Conservation (phyloP, 768 basidiomycete genomes). For the Rhodotorula toruloides region DNA sequence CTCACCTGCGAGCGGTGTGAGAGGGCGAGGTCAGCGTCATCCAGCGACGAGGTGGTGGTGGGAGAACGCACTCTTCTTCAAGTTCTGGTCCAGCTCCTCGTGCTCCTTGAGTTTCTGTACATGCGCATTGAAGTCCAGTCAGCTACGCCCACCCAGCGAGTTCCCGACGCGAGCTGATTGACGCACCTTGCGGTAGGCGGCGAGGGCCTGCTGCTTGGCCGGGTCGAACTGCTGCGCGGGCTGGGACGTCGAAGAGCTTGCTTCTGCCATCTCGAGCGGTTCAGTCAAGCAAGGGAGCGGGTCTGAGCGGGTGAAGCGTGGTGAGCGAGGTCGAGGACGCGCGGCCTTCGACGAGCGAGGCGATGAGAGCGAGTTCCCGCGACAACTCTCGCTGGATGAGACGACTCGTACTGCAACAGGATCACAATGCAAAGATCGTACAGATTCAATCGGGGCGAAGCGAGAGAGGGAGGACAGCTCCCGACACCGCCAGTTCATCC, state of each 20-base stretch:
- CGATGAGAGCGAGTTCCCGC: no score
- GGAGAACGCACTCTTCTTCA: conserved; percentile 73
- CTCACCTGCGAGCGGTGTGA: conserved; percentile 1
- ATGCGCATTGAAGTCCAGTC: neutral
- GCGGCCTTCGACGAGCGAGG: no score
- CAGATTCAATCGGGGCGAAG: no score
- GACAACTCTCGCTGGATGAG: no score
- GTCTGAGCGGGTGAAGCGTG: neutral
- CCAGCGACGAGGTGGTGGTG: neutral
- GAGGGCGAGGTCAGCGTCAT: conserved; percentile 30
- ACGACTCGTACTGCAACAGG: no score
- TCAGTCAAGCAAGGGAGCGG: no score
- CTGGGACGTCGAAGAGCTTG: conserved; percentile 17
- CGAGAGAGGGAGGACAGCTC: no score
- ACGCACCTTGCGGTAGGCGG: conserved; percentile 47
- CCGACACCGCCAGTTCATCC: no score
- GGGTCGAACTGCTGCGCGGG: conserved; percentile 2
- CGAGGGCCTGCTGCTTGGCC: conserved; percentile 46
- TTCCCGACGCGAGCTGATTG: neutral
- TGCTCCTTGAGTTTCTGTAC: conserved; percentile 91
- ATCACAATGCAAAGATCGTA: no score
- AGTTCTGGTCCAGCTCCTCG: conserved; percentile 72
- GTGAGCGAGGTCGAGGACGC: no score
- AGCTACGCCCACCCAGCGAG: no score
- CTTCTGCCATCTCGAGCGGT: conserved; percentile 15